These are phyloP conservation scores for Sequoiadendron giganteum DNA, from an alignment of 75 land plant species.

Conservation along the genomic window DNA sequence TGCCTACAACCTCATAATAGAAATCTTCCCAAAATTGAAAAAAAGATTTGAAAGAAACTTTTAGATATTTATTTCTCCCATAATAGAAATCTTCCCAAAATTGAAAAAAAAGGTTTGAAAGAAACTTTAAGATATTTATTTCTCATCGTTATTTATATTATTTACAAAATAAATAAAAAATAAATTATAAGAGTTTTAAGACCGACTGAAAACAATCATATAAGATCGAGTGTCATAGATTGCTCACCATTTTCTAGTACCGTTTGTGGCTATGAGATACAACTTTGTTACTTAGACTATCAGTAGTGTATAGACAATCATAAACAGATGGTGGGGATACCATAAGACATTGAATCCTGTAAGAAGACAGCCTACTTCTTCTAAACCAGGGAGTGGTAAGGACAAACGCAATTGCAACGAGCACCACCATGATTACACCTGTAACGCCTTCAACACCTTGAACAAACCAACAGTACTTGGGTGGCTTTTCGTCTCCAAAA, in stretches of 20 bases:
- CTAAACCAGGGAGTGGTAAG: constrained; percentile 9
- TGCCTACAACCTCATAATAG: too few relatives aligned
- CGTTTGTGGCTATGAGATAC: constrained; percentile 24
- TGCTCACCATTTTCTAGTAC: constrained; percentile 36
- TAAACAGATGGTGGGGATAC: constrained; percentile 30
- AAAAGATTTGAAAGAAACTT: too few relatives aligned
- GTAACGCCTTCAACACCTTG: constrained; percentile 40
- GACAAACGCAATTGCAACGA: constrained; percentile 29
- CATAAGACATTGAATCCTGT: constrained; percentile 57
- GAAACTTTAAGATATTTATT: too few relatives aligned
- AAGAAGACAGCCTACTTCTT: constrained; percentile 5
- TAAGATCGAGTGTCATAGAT: neutral
- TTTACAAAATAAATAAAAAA: too few relatives aligned
- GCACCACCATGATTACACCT: constrained; percentile 33
- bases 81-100: too few relatives aligned
- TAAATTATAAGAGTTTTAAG: too few relatives aligned
- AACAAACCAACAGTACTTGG: neutral
- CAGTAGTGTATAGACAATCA: too few relatives aligned
- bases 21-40: too few relatives aligned
- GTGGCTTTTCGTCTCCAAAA: constrained; percentile 32
- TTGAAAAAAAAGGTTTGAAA: too few relatives aligned
- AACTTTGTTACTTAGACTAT: constrained; percentile 24
- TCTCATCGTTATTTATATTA: too few relatives aligned
- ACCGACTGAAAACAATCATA: too few relatives aligned
- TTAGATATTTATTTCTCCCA: too few relatives aligned